Evolutionary conservation across 306 rosid species (phyloP).

Genomic region (Vicia sativa): DNA sequence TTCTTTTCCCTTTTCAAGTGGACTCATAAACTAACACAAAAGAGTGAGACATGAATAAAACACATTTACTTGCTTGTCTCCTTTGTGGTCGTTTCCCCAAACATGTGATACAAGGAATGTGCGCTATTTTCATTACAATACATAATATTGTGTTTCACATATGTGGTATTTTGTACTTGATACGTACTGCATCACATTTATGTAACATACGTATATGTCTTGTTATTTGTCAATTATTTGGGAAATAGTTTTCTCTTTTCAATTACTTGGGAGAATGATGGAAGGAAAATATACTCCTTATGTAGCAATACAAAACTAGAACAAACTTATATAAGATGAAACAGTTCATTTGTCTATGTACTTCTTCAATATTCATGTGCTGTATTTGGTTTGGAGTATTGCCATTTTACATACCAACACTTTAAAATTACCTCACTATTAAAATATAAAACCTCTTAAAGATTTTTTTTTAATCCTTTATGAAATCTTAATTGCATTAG

Average conservation of each 20-base stretch:
- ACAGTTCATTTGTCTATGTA: not conserved
- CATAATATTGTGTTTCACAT: not conserved
- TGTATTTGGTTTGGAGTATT: too few species aligned
- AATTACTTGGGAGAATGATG: not conserved
- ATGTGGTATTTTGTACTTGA: not conserved
- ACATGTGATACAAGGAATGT: constrained; percentile 42
- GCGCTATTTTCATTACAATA: constrained; percentile 43
- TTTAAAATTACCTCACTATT: too few species aligned
- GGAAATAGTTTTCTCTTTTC: not conserved
- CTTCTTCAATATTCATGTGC: too few species aligned
- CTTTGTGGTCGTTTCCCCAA: constrained; percentile 34
- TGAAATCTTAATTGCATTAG: too few species aligned
- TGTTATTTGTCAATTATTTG: not conserved
- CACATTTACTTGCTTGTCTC: constrained; percentile 39
- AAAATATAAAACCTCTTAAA: too few species aligned
- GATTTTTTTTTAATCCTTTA: too few species aligned
- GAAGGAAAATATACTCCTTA: not conserved
- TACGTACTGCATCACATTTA: not conserved
- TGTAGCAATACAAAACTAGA: not conserved
- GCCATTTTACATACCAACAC: too few species aligned
- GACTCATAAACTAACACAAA: constrained; percentile 7
- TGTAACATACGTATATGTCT: not conserved
- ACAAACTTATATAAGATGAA: not conserved
- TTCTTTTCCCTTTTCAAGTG: constrained; percentile 1
- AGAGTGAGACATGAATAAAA: constrained; percentile 39